These are phyloP conservation scores for Colletotrichum siamense DNA, from an alignment of 2,329 filamentous ascomycete genomes.

Conservation along the genomic window DNA sequence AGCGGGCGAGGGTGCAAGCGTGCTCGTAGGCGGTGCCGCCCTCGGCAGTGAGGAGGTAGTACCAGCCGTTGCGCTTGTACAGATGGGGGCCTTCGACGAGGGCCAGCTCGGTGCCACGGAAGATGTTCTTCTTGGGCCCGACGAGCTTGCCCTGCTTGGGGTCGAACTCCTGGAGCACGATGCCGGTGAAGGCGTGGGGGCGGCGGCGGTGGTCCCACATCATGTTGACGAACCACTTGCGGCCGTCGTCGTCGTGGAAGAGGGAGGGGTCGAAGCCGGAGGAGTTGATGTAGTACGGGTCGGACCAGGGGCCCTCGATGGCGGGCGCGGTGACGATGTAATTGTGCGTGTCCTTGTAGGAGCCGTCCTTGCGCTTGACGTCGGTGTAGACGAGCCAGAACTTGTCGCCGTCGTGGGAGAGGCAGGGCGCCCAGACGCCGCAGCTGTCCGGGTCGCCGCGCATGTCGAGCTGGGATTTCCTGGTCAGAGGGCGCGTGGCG, in stretches of 20 bases:
- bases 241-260: constrained; percentile 62
- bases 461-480: constrained; percentile 60
- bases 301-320: constrained; percentile 67
- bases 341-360: constrained; percentile 69
- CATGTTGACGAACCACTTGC: constrained; percentile 65
- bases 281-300: constrained; percentile 63
- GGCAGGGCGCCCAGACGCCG: constrained; percentile 69
- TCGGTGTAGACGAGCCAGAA: constrained; percentile 72
- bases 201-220: constrained; percentile 58
- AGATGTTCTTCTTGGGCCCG: constrained; percentile 61
- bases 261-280: constrained; percentile 68
- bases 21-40: constrained; percentile 67
- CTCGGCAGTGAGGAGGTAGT: constrained; percentile 65
- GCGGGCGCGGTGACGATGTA: constrained; percentile 62
- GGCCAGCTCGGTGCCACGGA: constrained; percentile 57
- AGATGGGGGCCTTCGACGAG: constrained; percentile 64
- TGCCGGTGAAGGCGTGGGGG: constrained; percentile 58
- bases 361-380: constrained; percentile 71
- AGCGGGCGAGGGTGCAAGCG: constrained; percentile 63
- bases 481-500: constrained; percentile 49
- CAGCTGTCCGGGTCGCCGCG: constrained; percentile 65
- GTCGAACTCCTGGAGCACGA: constrained; percentile 64
- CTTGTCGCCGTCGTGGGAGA: constrained; percentile 63
- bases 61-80: constrained; percentile 63
- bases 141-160: constrained; percentile 52